phyloP scores from a whole-genome alignment of 352 stramenopile genomes.

The Globisporangium paroecandrum region DNA sequence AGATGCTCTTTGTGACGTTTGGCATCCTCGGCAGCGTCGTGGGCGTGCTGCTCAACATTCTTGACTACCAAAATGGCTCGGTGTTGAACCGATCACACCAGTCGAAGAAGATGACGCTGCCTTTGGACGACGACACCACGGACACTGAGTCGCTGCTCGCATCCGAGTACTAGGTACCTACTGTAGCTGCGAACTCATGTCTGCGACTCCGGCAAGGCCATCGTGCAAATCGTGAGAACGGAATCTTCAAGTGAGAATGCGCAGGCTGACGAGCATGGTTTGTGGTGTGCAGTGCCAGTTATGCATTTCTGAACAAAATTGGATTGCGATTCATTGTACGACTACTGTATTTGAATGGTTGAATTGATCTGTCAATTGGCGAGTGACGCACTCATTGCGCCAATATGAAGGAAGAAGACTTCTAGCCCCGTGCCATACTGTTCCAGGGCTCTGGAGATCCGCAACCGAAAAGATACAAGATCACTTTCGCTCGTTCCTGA shows the following conservation, averaged over 20 bases:
- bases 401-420: too few species aligned
- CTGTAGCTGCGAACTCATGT: neutral
- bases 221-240: neutral
- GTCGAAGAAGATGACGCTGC: slow-evolving; percentile 29
- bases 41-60: slow-evolving; percentile 64
- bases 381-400: too few species aligned
- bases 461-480: too few species aligned
- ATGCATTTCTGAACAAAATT: too few species aligned
- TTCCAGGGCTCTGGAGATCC: too few species aligned
- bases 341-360: too few species aligned
- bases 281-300: too few species aligned
- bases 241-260: neutral
- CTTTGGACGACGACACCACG: slow-evolving; percentile 53
- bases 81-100: slow-evolving; percentile 63
- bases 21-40: slow-evolving; percentile 69
- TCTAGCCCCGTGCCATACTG: too few species aligned
- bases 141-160: slow-evolving; percentile 57
- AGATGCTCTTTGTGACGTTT: slow-evolving; percentile 81
- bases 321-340: too few species aligned
- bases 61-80: slow-evolving; percentile 77
- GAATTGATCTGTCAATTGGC: too few species aligned
- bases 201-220: neutral
- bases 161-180: slow-evolving; percentile 41
- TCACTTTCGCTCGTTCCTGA: too few species aligned
- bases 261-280: too few species aligned